Percentiles rank a stretch among this genome's conserved stretches.
Evolutionary conservation across 257 asterid genomes (phyloP).

Genomic region (Fraxinus cuspidata): DNA sequence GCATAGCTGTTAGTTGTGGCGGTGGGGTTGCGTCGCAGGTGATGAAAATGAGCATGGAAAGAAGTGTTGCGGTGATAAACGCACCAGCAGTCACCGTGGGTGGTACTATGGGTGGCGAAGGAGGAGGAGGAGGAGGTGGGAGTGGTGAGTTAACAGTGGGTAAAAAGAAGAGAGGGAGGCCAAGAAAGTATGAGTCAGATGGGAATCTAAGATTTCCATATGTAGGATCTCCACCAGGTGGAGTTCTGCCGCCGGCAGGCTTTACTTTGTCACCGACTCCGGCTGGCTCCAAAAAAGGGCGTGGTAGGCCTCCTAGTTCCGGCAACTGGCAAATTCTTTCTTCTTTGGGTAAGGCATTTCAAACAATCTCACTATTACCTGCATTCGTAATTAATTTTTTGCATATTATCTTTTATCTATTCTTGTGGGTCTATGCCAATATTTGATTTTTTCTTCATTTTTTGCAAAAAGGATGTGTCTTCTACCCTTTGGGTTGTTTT

Average conservation of each 20-base stretch:
- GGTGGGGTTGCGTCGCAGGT: slow-evolving; percentile 38
- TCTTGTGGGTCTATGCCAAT: background rate
- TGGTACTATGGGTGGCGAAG: slow-evolving; percentile 19
- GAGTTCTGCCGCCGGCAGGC: slow-evolving; percentile 29
- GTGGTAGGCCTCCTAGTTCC: slow-evolving; percentile 55
- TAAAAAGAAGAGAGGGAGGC: slow-evolving; percentile 86
- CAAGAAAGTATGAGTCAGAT: slow-evolving; percentile 79
- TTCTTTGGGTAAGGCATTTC: slow-evolving; percentile 55
- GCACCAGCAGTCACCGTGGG: background rate
- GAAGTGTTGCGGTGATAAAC: slow-evolving; percentile 22
- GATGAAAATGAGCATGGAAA: slow-evolving; percentile 44
- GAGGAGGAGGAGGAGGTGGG: slow-evolving; percentile 34
- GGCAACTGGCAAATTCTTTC: slow-evolving; percentile 61
- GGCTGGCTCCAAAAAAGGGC: slow-evolving; percentile 53
- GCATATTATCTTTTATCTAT: background rate
- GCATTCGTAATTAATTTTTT: background rate
- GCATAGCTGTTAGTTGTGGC: slow-evolving; percentile 16
- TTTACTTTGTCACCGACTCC: slow-evolving; percentile 68
- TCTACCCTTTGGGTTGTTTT: too few species aligned
- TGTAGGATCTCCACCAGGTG: slow-evolving; percentile 34
- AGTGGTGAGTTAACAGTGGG: slow-evolving; percentile 37
- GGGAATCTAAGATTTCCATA: slow-evolving; percentile 70
- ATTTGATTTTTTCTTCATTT: slow-evolving; percentile 18
- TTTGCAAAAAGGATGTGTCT: background rate
- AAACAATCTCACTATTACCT: background rate